These are phyloP conservation scores for Rhizophagus sp. DNA, from an alignment of 192 early-diverging fungal species.

Conservation along the genomic window DNA sequence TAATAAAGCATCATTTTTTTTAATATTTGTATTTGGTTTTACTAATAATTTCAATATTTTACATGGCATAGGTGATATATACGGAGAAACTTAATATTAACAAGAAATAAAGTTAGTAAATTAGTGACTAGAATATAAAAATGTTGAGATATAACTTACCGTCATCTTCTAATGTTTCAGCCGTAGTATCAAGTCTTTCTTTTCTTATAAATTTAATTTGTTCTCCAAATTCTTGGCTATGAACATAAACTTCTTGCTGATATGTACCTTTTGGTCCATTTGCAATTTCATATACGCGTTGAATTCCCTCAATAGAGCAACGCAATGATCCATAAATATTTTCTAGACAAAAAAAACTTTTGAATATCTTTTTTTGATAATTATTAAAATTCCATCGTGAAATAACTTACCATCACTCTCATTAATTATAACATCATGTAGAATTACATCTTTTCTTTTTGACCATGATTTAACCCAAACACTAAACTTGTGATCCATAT, in stretches of 20 bases:
- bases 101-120: not conserved
- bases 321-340: slow-evolving; percentile 6
- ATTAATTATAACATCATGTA: not conserved
- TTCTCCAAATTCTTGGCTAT: slow-evolving; percentile 45
- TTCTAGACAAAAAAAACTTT: not conserved
- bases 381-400: not conserved
- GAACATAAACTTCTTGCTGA: slow-evolving; percentile 49
- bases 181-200: slow-evolving; percentile 45
- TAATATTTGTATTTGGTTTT: slow-evolving; percentile 70
- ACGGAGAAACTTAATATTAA: slow-evolving; percentile 45
- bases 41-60: slow-evolving; percentile 78
- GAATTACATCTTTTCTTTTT: not conserved
- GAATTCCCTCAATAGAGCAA: slow-evolving; percentile 42
- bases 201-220: slow-evolving; percentile 48
- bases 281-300: slow-evolving; percentile 51
- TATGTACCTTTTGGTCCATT: slow-evolving; percentile 37
- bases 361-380: not conserved
- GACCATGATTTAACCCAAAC: slow-evolving; percentile 9
- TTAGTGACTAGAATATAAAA: not conserved
- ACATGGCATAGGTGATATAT: slow-evolving; percentile 64
- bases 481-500: slow-evolving; percentile 39
- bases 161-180: slow-evolving; percentile 43
- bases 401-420: not conserved
- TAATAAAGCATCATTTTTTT: slow-evolving; percentile 57
- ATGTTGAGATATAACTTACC: slow-evolving; percentile 19